Evolutionary conservation across 2,329 filamentous ascomycete species (phyloP), one percentile per base, ranked within the genome.

Genomic region (Fusarium musae): DNA sequence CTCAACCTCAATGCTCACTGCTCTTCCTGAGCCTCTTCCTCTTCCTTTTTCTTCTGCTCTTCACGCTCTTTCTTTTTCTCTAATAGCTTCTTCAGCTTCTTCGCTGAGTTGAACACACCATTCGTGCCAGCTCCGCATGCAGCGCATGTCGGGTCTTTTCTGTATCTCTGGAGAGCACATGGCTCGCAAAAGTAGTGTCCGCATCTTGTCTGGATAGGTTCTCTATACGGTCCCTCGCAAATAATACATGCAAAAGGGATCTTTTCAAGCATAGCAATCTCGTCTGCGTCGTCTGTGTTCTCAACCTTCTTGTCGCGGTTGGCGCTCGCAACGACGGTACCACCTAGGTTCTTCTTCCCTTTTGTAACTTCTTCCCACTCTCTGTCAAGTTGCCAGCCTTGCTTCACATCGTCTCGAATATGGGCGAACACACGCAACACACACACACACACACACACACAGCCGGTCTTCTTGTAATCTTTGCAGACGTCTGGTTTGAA

Each of bases 101-200:
- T 97, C 2, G 95, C 95, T 7, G 90, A 88, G 80, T 97, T 97
- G 79, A 98, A 98, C 0, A 97, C 93, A 2, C 96, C 96, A 36
- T 92, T 92, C 0, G 95, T 98, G 9, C 94, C 93, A 2, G 91
- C 87, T 2, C 94, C 93, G 80, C 96, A 98, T 8, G 93, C 93
- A 5, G 93, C 94, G 81, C 96, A 98, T 6, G 90, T 90, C 8
- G 95, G 95, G 77, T 95, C 94, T 79, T 94, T 96, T 71, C 93
- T 88, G 80, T 98, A 98, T 73, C 95, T 85, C 80, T 93, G 91
- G 76, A 98, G 85, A 32, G 96, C 96, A 82, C 96, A 99, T 2
- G 88, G 87, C 81, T 98, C 93, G 80, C 96, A 99, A 79, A 98
- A 98, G 82, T 98, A 98, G 81, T 99, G 96, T 1, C 94, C 93